A percentile compares a stretch with the other conserved stretches of the same genome.
These are phyloP conservation scores for Angomonas ambiguus DNA, from an alignment of 208 protist genomes.

Conservation along the genomic window DNA sequence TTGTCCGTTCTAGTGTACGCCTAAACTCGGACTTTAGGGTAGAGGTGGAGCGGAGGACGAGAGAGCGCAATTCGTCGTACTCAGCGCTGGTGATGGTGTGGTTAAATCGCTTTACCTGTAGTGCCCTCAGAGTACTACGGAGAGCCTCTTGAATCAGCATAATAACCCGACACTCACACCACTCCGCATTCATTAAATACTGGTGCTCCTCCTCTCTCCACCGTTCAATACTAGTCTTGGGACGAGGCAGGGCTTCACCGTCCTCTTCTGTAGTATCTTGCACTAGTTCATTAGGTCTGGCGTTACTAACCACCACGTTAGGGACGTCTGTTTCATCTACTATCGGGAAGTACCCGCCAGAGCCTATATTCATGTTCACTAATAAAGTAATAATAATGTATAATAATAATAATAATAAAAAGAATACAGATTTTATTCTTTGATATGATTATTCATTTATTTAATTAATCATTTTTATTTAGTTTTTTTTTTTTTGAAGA, in stretches of 20 bases:
- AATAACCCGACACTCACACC: slow-evolving; percentile 36
- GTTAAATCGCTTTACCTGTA: background rate
- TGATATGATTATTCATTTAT: background rate
- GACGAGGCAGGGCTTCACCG: background rate
- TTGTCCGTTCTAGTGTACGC: slow-evolving; percentile 32
- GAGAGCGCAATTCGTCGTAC: background rate
- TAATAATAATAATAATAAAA: slow-evolving; percentile 7
- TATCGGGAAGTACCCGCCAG: background rate
- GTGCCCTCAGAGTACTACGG: background rate
- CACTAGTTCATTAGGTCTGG: background rate
- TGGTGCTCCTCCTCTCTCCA: slow-evolving; percentile 28
- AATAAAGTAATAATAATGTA: slow-evolving; percentile 2
- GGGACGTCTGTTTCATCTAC: background rate
- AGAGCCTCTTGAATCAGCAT: slow-evolving; percentile 41
- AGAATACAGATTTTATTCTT: background rate
- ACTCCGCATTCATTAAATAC: slow-evolving; percentile 27
- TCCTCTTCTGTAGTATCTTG: background rate
- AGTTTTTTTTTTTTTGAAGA: background rate
- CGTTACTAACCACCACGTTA: background rate
- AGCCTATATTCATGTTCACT: background rate
- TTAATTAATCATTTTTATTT: background rate
- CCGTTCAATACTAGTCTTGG: slow-evolving; percentile 13
- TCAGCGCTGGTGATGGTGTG: background rate
- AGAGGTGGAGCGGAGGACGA: slow-evolving; percentile 9
- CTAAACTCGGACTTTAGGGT: slow-evolving; percentile 41